Evolutionary conservation across 2,329 filamentous ascomycete genomes (phyloP), one percentile per base, ranked within the genome.

Genomic region (Myotisia sp.): DNA sequence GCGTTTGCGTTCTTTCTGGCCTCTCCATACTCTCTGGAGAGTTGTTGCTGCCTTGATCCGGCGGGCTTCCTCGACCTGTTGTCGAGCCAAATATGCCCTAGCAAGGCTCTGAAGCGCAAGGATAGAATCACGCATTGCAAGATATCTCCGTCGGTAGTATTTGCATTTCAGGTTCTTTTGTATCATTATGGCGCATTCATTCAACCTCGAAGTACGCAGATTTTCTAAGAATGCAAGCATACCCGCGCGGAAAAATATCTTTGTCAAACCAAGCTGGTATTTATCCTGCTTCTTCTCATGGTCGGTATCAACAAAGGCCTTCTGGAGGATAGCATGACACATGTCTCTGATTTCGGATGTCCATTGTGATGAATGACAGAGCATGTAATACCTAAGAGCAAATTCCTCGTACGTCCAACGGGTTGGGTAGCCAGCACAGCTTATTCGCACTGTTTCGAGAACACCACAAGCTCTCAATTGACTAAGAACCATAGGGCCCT

Each of bases 371-470:
- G 90, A 95, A 33, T 78, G 84, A 30, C 93, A 83, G 43, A 98
- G 68, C 84, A 98, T 94, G 65, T 98, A 98, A 64, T 98, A 98
- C 41, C 90, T 76, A 39, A 94, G 67, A 12, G 90, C 90, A 58
- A 98, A 98, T 55, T 98, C 90, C 53, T 98, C 90, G 53, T 94
- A 98, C 0, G 90, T 95, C 92, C 90, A 98, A 54, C 90, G 71
- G 29, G 90, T 95, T 10, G 90, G 90, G 53, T 98, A 98, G 42
- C 90, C 90, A 43, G 90, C 90, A 55, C 82, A 92, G 63, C 85
- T 93, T 59, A 98, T 98, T 54, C 90, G 77, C 37, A 98, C 90
- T 3, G 90, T 98, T 62, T 98, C 90, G 38, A 98, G 72, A 23
- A 98, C 92, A 86, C 90, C 90, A 63, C 90, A 98, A 61, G 90